These are phyloP conservation scores for Schizonepeta tenuifolia DNA, from an alignment of 257 asterid genomes.

Conservation along the genomic window DNA sequence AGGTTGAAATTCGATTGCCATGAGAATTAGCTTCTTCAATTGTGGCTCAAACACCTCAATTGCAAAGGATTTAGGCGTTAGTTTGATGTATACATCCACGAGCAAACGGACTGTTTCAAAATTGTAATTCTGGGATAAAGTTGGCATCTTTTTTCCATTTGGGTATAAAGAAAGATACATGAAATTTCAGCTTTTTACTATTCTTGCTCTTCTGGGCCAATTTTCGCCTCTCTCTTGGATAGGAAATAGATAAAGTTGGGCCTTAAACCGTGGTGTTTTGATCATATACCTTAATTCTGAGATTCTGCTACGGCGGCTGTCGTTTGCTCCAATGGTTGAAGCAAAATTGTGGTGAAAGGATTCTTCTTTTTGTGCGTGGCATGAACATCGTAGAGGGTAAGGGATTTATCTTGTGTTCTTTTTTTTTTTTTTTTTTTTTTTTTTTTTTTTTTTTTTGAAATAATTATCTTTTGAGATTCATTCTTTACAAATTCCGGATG, in stretches of 20 bases:
- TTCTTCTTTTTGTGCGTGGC: constrained; percentile 12
- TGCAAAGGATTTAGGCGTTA: constrained; percentile 4
- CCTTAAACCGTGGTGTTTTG: not conserved
- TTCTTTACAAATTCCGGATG: not conserved
- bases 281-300: not conserved
- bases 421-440: no score
- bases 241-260: constrained; percentile 8
- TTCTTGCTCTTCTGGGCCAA: constrained; percentile 15
- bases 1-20: constrained; percentile 22
- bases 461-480: not conserved
- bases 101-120: not conserved
- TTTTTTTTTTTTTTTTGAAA: no score
- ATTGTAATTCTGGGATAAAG: constrained; percentile 9
- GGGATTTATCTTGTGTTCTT: constrained; percentile 4
- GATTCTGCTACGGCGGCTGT: not conserved
- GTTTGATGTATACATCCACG: constrained; percentile 24
- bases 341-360: constrained; percentile 17
- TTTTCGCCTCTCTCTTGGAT: not conserved
- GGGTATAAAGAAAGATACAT: constrained; percentile 2
- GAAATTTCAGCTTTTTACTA: constrained; percentile 16
- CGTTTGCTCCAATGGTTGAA: not conserved
- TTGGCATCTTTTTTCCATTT: constrained; percentile 17
- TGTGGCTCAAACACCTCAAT: constrained; percentile 32
- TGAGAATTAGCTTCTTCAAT: constrained; percentile 24
- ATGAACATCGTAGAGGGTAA: constrained; percentile 28